Conservation (phyloP, 495 filamentous ascomycete species). For the Trichoderma asperelloides region DNA sequence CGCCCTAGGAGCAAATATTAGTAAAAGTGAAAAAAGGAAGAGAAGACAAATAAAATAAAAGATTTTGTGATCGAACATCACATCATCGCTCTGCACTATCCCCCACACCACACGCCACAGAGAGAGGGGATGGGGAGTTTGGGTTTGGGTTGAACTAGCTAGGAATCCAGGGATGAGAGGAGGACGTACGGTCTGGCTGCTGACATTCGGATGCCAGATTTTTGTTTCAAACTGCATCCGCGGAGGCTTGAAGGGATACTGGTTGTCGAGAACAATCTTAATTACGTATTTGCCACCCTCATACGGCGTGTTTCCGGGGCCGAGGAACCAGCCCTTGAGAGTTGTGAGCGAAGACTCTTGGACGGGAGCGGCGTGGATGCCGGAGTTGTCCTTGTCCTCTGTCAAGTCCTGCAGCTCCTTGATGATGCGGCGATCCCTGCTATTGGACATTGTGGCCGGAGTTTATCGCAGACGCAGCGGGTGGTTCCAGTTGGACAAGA, state of each 20-base stretch:
- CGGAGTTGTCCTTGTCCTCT: conserved; percentile 57
- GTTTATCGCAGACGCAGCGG: background rate
- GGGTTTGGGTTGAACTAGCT: background rate
- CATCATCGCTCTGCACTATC: too few species aligned
- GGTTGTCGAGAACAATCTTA: conserved; percentile 77
- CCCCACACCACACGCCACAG: too few species aligned
- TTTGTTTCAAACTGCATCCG: conserved; percentile 90
- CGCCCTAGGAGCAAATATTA: conserved; percentile 52
- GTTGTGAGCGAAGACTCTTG: conserved; percentile 57
- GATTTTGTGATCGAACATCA: background rate
- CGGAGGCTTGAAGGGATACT: conserved; percentile 91
- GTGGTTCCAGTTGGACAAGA: background rate
- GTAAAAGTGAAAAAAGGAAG: background rate
- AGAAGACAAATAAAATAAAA: too few species aligned
- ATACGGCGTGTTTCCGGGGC: conserved; percentile 89
- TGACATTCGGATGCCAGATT: conserved; percentile 97
- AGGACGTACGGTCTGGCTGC: conserved; percentile 76
- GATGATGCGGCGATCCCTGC: conserved; percentile 70
- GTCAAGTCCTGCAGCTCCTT: conserved; percentile 90
- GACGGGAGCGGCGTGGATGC: conserved; percentile 59
- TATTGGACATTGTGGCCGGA: conserved; percentile 55
- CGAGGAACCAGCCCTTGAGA: conserved; percentile 72
- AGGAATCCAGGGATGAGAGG: background rate
- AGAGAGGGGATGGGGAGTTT: too few species aligned
- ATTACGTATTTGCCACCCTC: conserved; percentile 78